These are phyloP conservation scores for Boletus edulis DNA, from an alignment of 768 basidiomycete species.

Conservation along the genomic window DNA sequence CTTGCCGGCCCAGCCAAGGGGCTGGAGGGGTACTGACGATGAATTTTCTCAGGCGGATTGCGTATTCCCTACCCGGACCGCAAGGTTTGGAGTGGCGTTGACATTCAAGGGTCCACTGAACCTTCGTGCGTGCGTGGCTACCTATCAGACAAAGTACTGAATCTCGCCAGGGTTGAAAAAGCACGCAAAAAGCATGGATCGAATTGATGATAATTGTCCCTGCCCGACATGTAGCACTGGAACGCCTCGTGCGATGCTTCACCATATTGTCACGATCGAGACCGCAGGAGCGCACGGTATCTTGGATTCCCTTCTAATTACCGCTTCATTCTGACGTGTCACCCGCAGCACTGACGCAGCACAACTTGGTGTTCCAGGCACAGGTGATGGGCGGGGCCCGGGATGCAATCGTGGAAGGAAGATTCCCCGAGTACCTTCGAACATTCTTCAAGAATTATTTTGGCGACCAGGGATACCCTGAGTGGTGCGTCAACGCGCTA, in stretches of 20 bases:
- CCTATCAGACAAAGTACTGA: slow-evolving; percentile 4
- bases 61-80: slow-evolving; percentile 90
- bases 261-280: slow-evolving; percentile 75
- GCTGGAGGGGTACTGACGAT: neutral
- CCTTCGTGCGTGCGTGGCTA: slow-evolving; percentile 47
- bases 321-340: slow-evolving; percentile 14
- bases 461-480: slow-evolving; percentile 72
- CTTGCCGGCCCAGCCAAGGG: neutral
- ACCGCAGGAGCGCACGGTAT: slow-evolving; percentile 85
- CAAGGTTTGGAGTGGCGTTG: slow-evolving; percentile 86
- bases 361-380: slow-evolving; percentile 85
- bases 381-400: slow-evolving; percentile 84
- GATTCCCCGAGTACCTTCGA: slow-evolving; percentile 75
- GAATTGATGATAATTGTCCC: slow-evolving; percentile 76
- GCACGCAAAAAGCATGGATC: slow-evolving; percentile 63
- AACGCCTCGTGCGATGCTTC: slow-evolving; percentile 69
- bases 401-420: slow-evolving; percentile 73
- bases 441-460: slow-evolving; percentile 80
- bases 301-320: slow-evolving; percentile 16
- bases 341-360: slow-evolving; percentile 67
- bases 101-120: slow-evolving; percentile 82
- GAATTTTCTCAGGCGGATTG: slow-evolving; percentile 68
- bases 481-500: slow-evolving; percentile 87
- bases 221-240: slow-evolving; percentile 80
- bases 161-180: slow-evolving; percentile 47